Percentiles rank a stretch among this genome's conserved stretches.
Conservation (phyloP, 805 yeast species). For the Monosporozyma servazzii region DNA sequence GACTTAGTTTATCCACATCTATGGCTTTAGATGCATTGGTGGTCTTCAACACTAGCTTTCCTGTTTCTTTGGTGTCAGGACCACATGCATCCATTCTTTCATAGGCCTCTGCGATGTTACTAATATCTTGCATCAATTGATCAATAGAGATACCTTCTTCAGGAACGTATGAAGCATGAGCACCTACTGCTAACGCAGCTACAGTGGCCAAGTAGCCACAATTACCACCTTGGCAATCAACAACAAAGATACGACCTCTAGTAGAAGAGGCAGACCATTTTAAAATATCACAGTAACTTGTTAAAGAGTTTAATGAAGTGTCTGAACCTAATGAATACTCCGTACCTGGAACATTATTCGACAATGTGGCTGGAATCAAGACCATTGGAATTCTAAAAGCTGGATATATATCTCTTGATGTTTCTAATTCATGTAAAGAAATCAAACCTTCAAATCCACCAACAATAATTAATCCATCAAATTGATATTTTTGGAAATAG, state of each 20-base stretch:
- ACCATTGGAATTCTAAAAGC: constrained; percentile 71
- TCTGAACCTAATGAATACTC: constrained; percentile 71
- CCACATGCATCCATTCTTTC: constrained; percentile 48
- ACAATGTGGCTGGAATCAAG: constrained; percentile 71
- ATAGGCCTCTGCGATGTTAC: constrained; percentile 49
- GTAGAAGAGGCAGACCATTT: constrained; percentile 73
- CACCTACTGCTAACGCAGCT: constrained; percentile 61
- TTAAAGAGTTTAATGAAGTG: constrained; percentile 62
- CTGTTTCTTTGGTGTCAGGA: constrained; percentile 38
- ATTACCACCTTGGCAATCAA: constrained; percentile 81
- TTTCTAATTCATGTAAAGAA: constrained; percentile 56
- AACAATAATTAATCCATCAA: constrained; percentile 63
- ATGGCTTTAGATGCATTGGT: constrained; percentile 63
- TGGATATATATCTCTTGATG: constrained; percentile 52
- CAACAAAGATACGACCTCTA: constrained; percentile 68
- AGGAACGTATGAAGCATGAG: constrained; percentile 68
- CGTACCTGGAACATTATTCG: constrained; percentile 79
- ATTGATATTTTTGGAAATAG: constrained; percentile 54
- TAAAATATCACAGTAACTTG: constrained; percentile 65
- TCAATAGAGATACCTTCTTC: constrained; percentile 56
- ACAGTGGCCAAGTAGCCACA: constrained; percentile 69
- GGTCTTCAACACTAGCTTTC: constrained; percentile 59
- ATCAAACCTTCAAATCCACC: constrained; percentile 79
- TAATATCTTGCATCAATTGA: constrained; percentile 56
- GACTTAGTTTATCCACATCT: constrained; percentile 56